phyloP scores from a whole-genome alignment of 768 basidiomycete species.

The Trametes villosa region DNA sequence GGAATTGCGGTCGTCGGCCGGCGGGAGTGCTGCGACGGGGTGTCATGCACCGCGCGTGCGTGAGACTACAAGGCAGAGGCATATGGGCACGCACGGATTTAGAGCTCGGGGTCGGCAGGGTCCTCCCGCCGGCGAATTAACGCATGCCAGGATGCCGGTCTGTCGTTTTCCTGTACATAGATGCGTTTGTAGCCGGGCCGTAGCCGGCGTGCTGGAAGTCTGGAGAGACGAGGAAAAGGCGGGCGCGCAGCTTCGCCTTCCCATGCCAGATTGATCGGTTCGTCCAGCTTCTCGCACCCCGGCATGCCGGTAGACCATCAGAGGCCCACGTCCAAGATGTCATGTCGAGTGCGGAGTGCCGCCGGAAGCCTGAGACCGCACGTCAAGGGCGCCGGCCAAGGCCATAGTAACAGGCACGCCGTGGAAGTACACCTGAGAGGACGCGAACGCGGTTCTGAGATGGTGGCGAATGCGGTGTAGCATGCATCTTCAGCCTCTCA shows the following conservation, averaged over 20 bases:
- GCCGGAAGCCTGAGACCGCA: constrained; percentile 8
- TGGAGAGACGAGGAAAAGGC: background rate
- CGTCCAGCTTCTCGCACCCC: background rate
- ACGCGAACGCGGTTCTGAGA: background rate
- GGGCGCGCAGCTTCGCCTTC: background rate
- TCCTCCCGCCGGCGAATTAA: background rate
- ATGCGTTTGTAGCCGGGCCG: too few relatives aligned
- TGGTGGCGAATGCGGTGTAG: background rate
- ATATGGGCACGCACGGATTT: background rate
- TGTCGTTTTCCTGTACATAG: background rate
- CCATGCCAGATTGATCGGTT: background rate
- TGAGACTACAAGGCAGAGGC: background rate
- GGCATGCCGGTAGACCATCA: background rate
- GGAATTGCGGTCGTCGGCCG: background rate
- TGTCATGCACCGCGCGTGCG: background rate
- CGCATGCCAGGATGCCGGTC: background rate
- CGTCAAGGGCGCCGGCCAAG: background rate
- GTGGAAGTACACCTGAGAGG: background rate
- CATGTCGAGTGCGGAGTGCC: background rate
- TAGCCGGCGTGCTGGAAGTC: too few relatives aligned
- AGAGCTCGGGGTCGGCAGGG: background rate
- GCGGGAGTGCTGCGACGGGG: background rate
- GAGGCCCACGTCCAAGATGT: background rate
- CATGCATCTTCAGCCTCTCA: background rate
- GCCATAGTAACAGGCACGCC: background rate